Conservation (phyloP, 441 rosid genomes). For the Isatis lusitanica region DNA sequence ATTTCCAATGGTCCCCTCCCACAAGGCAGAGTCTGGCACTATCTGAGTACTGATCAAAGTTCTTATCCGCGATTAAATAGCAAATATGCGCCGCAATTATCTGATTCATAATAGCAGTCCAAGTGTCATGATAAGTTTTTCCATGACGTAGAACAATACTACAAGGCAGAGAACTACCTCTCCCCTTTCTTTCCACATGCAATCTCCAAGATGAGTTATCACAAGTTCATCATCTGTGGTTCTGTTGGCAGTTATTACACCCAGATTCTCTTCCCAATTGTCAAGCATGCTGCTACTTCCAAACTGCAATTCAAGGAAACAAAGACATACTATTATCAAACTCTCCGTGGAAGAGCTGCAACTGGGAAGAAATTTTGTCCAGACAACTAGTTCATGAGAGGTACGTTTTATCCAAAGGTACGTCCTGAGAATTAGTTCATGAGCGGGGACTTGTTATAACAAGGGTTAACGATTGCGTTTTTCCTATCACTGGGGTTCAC, state of each 20-base stretch:
- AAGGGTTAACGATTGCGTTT: not conserved
- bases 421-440: not conserved
- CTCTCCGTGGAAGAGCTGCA: not conserved
- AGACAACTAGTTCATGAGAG: not conserved
- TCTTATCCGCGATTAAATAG: constrained; percentile 60
- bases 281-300: constrained; percentile 80
- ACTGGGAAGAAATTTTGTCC: not conserved
- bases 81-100: constrained; percentile 60
- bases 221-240: constrained; percentile 93
- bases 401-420: not conserved
- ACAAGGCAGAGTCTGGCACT: constrained; percentile 62
- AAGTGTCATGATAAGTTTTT: constrained; percentile 8
- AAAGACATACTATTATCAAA: constrained; percentile 1
- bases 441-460: not conserved
- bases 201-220: constrained; percentile 92
- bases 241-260: constrained; percentile 90
- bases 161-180: constrained; percentile 53
- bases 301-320: constrained; percentile 40
- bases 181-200: constrained; percentile 91
- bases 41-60: constrained; percentile 65
- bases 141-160: constrained; percentile 1
- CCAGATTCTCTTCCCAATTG: constrained; percentile 95
- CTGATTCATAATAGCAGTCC: constrained; percentile 33
- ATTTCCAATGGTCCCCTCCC: constrained; percentile 67
- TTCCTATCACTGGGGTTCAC: not conserved